These are phyloP conservation scores for Blepharisma japonicum DNA, from an alignment of 73 alveolate genomes.

Conservation along the genomic window DNA sequence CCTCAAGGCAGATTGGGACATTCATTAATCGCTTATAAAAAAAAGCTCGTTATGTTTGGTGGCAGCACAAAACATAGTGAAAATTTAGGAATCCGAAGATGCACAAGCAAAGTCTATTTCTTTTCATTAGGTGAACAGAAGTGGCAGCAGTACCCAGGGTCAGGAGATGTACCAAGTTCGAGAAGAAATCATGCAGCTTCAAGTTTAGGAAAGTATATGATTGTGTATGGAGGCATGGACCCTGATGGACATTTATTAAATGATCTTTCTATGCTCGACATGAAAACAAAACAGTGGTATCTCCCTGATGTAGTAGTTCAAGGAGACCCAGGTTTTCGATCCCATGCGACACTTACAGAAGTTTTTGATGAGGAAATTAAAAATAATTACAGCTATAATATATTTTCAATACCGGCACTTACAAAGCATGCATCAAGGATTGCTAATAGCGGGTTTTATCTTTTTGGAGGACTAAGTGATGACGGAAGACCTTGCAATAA, in stretches of 20 bases:
- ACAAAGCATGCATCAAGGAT: neutral
- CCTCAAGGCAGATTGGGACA: constrained; percentile 30
- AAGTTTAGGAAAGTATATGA: neutral
- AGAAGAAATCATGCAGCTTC: constrained; percentile 32
- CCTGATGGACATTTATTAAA: neutral
- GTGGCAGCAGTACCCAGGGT: constrained; percentile 21
- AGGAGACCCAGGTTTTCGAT: constrained; percentile 16
- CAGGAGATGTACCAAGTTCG: constrained; percentile 17
- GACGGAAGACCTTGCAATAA: neutral
- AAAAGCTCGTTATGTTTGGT: constrained; percentile 23
- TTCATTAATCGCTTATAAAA: neutral
- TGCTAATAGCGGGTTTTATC: constrained; percentile 4
- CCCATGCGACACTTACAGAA: constrained; percentile 12
- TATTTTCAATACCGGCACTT: neutral
- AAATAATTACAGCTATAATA: neutral
- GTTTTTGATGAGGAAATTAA: constrained; percentile 9
- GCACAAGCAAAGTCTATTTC: neutral
- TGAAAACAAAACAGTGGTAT: constrained; percentile 4
- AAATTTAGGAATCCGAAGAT: constrained; percentile 8
- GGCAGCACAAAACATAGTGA: constrained; percentile 22
- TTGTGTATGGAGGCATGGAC: constrained; percentile 28
- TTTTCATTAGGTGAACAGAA: neutral
- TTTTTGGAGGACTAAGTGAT: constrained; percentile 23
- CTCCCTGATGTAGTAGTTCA: constrained; percentile 7
- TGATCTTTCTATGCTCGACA: neutral